A percentile compares a stretch with the other conserved stretches of the same genome.
Conservation (phyloP, 768 basidiomycete species). For the Phlebiopsis gigantea region DNA sequence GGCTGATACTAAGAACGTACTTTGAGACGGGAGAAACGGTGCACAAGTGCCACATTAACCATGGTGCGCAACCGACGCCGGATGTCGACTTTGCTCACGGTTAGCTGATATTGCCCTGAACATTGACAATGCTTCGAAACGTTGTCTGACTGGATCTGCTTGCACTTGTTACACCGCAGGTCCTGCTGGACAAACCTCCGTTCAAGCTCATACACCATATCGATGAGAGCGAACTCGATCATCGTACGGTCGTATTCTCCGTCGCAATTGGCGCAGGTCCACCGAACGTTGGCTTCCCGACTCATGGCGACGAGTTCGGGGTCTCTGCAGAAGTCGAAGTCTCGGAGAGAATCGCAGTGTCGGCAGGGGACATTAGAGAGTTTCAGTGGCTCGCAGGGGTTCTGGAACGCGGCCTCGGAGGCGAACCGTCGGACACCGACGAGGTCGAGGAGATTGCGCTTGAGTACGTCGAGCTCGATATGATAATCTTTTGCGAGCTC, state of each 20-base stretch:
- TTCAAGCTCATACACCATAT: slow-evolving; percentile 65
- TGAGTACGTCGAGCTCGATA: slow-evolving; percentile 84
- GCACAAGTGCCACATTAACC: slow-evolving; percentile 74
- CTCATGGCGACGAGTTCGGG: slow-evolving; percentile 66
- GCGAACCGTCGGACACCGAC: slow-evolving; percentile 86
- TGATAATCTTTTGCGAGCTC: slow-evolving; percentile 73
- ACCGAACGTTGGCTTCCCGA: slow-evolving; percentile 46
- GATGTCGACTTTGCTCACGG: slow-evolving; percentile 66
- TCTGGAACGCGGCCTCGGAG: slow-evolving; percentile 77
- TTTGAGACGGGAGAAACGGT: slow-evolving; percentile 63
- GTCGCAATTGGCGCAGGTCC: slow-evolving; percentile 68
- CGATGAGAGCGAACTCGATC: slow-evolving; percentile 85
- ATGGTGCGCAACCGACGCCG: slow-evolving; percentile 73
- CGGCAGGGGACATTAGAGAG: slow-evolving; percentile 84
- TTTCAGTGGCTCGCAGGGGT: slow-evolving; percentile 87
- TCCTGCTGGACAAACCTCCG: slow-evolving; percentile 84
- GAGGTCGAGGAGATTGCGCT: slow-evolving; percentile 84
- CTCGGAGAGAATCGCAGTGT: slow-evolving; percentile 77
- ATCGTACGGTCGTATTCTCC: slow-evolving; percentile 84
- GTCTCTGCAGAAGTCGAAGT: slow-evolving; percentile 96
- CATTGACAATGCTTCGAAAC: slow-evolving; percentile 82
- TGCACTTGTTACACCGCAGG: slow-evolving; percentile 81
- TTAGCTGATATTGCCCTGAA: slow-evolving; percentile 78
- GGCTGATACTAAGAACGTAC: slow-evolving; percentile 31
- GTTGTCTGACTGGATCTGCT: slow-evolving; percentile 87